phyloP scores from a whole-genome alignment of 208 protist genomes.

The Trypanosoma scelopori region DNA sequence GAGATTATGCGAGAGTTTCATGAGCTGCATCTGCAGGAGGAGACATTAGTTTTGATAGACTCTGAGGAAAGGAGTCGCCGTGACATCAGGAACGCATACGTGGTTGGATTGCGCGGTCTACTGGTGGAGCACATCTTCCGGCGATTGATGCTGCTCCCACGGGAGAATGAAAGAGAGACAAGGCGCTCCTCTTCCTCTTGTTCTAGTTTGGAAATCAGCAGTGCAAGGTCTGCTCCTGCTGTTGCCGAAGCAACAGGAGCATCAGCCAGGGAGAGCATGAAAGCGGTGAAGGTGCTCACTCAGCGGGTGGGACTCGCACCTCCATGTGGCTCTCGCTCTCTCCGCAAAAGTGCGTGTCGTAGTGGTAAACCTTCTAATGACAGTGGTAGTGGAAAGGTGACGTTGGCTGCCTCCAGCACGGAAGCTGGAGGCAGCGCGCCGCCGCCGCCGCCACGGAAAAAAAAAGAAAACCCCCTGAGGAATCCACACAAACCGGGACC shows the following conservation, averaged over 20 bases:
- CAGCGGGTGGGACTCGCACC: no score
- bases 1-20: slow-evolving; percentile 19
- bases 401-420: no score
- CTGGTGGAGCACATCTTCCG: slow-evolving; percentile 14
- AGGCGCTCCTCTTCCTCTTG: not conserved
- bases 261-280: not conserved
- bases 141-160: not conserved
- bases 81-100: slow-evolving; percentile 15
- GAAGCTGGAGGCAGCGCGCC: no score
- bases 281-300: no score
- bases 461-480: no score
- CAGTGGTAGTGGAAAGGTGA: no score
- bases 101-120: slow-evolving; percentile 10
- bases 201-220: not conserved
- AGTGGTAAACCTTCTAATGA: no score
- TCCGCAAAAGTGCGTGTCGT: no score
- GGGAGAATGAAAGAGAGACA: not conserved
- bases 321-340: no score
- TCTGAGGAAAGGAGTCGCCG: slow-evolving; percentile 25
- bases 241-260: not conserved
- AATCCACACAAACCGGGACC: no score
- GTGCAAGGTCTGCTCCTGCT: not conserved
- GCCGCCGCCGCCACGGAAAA: no score
- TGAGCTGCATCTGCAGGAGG: slow-evolving; percentile 14
- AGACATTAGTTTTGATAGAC: slow-evolving; percentile 22